Percentiles rank a stretch among this genome's conserved stretches.
phyloP scores from a whole-genome alignment of 352 stramenopile genomes.

The Phytophthora cactorum region DNA sequence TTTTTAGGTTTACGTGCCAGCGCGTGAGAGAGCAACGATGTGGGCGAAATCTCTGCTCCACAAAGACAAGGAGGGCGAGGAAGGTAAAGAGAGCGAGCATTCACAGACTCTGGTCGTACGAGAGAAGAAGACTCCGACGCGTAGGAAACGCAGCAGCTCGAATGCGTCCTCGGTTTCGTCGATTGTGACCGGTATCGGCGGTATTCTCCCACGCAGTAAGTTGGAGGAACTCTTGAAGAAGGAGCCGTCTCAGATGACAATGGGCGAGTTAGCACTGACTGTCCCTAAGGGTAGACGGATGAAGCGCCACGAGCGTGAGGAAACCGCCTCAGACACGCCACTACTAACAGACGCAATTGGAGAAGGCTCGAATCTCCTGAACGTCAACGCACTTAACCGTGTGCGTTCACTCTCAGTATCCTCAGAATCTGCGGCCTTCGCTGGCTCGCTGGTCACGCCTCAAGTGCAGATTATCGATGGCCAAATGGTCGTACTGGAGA shows the following conservation, averaged over 20 bases:
- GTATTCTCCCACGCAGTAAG: constrained; percentile 45
- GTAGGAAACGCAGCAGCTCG: constrained; percentile 69
- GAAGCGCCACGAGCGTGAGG: constrained; percentile 69
- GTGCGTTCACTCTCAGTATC: constrained; percentile 67
- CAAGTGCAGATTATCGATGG: constrained; percentile 86
- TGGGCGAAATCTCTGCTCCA: constrained; percentile 74
- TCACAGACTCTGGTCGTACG: constrained; percentile 36
- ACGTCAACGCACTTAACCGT: constrained; percentile 53
- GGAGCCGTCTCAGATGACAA: constrained; percentile 83
- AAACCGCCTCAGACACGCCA: constrained; percentile 43
- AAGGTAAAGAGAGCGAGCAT: constrained; percentile 17
- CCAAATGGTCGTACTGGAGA: constrained; percentile 85
- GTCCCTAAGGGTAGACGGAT: constrained; percentile 68
- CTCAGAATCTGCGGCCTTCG: constrained; percentile 65
- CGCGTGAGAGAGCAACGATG: constrained; percentile 71
- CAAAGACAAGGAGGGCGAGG: constrained; percentile 45
- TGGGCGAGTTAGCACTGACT: constrained; percentile 81
- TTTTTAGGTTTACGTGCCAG: constrained; percentile 67
- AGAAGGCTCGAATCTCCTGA: constrained; percentile 39
- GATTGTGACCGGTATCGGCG: constrained; percentile 36
- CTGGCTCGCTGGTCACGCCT: constrained; percentile 73
- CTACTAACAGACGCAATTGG: constrained; percentile 2
- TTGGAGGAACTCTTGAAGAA: constrained; percentile 71
- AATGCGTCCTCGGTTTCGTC: constrained; percentile 54
- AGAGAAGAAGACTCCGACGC: constrained; percentile 39